phyloP scores from a whole-genome alignment of 2,329 filamentous ascomycete species.

The Claviceps capensis region DNA sequence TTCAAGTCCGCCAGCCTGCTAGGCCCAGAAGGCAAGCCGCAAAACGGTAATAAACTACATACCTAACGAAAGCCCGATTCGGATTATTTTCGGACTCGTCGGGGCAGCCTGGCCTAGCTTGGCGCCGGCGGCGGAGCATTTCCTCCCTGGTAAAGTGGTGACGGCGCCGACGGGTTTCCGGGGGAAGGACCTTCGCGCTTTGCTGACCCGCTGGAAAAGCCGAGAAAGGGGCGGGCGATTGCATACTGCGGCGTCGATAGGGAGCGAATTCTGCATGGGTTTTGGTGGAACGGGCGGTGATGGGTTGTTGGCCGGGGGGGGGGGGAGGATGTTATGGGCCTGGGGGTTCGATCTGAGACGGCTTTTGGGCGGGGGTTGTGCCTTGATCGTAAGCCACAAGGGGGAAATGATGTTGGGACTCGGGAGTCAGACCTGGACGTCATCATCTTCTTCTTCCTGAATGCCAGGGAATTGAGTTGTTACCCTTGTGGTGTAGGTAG shows the following conservation, averaged over 20 bases:
- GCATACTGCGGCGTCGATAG: constrained; percentile 4
- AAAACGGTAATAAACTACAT: too few relatives aligned
- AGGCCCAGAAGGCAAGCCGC: too few relatives aligned
- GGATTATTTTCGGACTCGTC: neutral
- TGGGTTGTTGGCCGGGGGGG: neutral
- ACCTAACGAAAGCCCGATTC: too few relatives aligned
- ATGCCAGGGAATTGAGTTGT: too few relatives aligned
- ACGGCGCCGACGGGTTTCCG: too few relatives aligned
- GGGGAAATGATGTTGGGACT: neutral
- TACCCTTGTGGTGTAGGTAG: too few relatives aligned
- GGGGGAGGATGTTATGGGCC: neutral
- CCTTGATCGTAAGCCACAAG: neutral
- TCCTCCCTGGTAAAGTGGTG: neutral
- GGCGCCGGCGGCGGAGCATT: constrained; percentile 6
- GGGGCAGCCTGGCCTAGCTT: neutral
- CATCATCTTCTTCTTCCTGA: too few relatives aligned
- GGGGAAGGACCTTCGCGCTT: too few relatives aligned
- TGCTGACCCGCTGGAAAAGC: too few relatives aligned
- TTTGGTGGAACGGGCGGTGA: neutral
- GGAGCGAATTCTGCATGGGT: constrained; percentile 2
- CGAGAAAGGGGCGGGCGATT: constrained; percentile 2
- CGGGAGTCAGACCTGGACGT: too few relatives aligned
- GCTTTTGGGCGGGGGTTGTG: too few relatives aligned
- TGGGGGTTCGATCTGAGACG: neutral
- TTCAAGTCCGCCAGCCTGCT: too few relatives aligned